A percentile compares a stretch with the other conserved stretches of the same genome.
phyloP scores from a whole-genome alignment of 179 eudicot genomes.

The Amaranthus tricolor region DNA sequence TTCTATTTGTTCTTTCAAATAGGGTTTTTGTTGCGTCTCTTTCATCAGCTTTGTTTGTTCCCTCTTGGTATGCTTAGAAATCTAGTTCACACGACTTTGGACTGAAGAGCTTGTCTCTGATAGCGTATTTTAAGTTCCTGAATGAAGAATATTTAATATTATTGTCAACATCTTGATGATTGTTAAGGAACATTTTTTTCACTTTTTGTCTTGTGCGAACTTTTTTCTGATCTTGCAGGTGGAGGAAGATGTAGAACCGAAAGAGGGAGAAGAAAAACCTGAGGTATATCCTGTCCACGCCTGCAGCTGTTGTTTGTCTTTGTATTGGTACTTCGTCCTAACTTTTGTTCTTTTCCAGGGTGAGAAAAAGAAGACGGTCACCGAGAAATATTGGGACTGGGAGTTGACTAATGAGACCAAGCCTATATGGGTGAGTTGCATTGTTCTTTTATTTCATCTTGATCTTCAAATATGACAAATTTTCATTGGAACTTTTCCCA shows the following conservation, averaged over 20 bases:
- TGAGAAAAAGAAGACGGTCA: constrained; percentile 75
- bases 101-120: background rate
- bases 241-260: constrained; percentile 91
- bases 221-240: constrained; percentile 45
- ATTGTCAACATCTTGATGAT: too few relatives aligned
- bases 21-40: background rate
- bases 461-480: background rate
- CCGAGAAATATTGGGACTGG: constrained; percentile 98
- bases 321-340: background rate
- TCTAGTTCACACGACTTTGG: background rate
- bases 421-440: constrained; percentile 86
- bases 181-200: background rate
- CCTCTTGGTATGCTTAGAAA: background rate
- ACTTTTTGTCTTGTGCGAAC: background rate
- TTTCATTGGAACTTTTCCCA: background rate
- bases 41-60: background rate
- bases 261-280: constrained; percentile 80
- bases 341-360: constrained; percentile 38
- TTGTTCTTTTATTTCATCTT: background rate
- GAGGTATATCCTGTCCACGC: constrained; percentile 44
- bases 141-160: background rate
- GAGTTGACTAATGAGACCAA: constrained; percentile 90
- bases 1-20: too few relatives aligned
- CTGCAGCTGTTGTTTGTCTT: constrained; percentile 3
- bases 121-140: background rate